These are phyloP conservation scores for Malus hybrid DNA, from an alignment of 331 rosid species.

Conservation along the genomic window DNA sequence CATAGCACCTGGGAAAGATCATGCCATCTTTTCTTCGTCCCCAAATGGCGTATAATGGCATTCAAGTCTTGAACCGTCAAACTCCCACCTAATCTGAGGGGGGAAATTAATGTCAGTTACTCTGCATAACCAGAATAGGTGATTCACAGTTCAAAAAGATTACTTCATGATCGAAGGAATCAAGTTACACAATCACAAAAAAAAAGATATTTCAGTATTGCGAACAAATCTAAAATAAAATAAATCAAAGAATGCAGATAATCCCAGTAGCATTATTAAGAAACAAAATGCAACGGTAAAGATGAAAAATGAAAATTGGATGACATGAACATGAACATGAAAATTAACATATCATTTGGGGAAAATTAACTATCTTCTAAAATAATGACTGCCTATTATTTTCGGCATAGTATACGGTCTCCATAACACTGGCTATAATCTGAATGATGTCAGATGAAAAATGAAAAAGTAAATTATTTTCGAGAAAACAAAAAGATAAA, in stretches of 20 bases:
- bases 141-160: neutral
- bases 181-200: neutral
- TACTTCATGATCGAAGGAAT: neutral
- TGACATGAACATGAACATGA: neutral
- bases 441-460: neutral
- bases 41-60: slow-evolving; percentile 60
- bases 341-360: neutral
- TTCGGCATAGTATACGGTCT: neutral
- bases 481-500: neutral
- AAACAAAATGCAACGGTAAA: neutral
- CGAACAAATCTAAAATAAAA: neutral
- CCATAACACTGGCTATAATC: neutral
- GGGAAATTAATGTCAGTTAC: neutral
- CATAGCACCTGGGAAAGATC: slow-evolving; percentile 65
- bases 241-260: neutral
- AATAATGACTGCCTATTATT: neutral
- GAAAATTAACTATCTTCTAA: neutral
- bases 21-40: slow-evolving; percentile 36
- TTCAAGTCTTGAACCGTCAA: slow-evolving; percentile 75
- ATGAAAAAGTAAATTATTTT: neutral
- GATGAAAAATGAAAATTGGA: neutral
- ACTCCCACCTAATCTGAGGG: slow-evolving; percentile 44
- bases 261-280: neutral
- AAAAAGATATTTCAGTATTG: no score
- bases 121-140: neutral